Evolutionary conservation across 192 early-diverging fungal genomes (phyloP).

Genomic region (Mycoemilia scoparia): DNA sequence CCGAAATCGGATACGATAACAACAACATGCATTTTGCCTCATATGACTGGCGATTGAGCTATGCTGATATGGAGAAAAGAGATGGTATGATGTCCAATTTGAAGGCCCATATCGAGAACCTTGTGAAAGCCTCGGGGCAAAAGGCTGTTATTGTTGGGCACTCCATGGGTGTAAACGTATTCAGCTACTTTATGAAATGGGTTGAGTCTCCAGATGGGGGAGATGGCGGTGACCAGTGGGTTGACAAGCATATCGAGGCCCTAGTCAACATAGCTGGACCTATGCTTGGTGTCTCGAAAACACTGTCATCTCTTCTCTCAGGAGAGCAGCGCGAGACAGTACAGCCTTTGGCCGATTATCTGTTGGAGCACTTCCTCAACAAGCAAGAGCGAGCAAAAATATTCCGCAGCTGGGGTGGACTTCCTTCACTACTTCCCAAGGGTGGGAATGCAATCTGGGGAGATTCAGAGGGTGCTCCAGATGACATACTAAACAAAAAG

Average conservation of each 20-base stretch:
- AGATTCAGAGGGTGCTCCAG: conserved; percentile 39
- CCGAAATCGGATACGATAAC: conserved; percentile 67
- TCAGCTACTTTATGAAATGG: conserved; percentile 80
- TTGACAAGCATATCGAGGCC: conserved; percentile 52
- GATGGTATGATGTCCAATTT: conserved; percentile 70
- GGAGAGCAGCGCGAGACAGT: conserved; percentile 77
- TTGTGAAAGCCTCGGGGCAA: conserved; percentile 23
- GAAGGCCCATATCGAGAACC: conserved; percentile 48
- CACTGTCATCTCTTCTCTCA: conserved; percentile 49
- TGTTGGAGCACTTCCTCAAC: conserved; percentile 75
- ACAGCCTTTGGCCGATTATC: conserved; percentile 49
- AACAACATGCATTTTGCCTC: conserved; percentile 72
- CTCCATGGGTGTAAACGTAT: conserved; percentile 42
- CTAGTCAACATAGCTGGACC: conserved; percentile 78
- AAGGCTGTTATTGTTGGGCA: conserved; percentile 35
- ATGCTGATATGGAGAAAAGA: conserved; percentile 54
- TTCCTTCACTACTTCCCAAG: conserved; percentile 60
- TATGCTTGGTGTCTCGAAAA: conserved; percentile 72
- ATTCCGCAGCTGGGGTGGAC: conserved; percentile 67
- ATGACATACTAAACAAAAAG: conserved; percentile 34
- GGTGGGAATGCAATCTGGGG: conserved; percentile 76
- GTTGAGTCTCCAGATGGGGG: conserved; percentile 48
- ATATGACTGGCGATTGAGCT: conserved; percentile 80
- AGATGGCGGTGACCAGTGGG: conserved; percentile 52
- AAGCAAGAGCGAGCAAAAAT: conserved; percentile 50